Conservation (phyloP, 140 eudicot species). For the Oenanthe javanica region DNA sequence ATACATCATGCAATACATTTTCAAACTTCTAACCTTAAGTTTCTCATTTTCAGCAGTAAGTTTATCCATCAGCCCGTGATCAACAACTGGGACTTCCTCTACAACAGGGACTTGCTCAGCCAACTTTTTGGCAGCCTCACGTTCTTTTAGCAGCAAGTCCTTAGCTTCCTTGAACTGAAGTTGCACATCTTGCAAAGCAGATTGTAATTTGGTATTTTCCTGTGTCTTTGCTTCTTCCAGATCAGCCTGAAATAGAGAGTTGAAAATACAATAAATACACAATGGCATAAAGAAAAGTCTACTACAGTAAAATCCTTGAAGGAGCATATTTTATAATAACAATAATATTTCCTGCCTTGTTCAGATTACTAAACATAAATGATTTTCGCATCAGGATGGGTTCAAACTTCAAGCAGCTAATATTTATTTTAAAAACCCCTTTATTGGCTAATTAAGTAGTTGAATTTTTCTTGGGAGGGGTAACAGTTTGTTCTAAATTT, state of each 20-base stretch:
- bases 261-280: neutral
- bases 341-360: neutral
- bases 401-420: neutral
- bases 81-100: constrained; percentile 32
- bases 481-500: neutral
- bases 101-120: constrained; percentile 35
- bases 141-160: constrained; percentile 37
- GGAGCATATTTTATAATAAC: neutral
- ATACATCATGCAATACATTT: neutral
- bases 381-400: neutral
- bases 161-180: constrained; percentile 61
- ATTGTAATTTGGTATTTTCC: constrained; percentile 40
- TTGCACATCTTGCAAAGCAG: constrained; percentile 46
- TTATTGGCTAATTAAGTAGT: neutral
- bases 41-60: constrained; percentile 74
- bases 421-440: neutral
- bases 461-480: neutral
- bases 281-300: neutral
- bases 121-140: constrained; percentile 33
- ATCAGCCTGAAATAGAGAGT: constrained; percentile 37
- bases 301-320: neutral
- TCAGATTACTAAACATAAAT: neutral
- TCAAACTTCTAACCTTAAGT: constrained; percentile 55
- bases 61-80: constrained; percentile 43
- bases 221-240: constrained; percentile 53